Percentiles rank a stretch among this genome's conserved stretches.
These are phyloP conservation scores for Fusarium miscanthi DNA, from an alignment of 2,329 filamentous ascomycete genomes.

Conservation along the genomic window DNA sequence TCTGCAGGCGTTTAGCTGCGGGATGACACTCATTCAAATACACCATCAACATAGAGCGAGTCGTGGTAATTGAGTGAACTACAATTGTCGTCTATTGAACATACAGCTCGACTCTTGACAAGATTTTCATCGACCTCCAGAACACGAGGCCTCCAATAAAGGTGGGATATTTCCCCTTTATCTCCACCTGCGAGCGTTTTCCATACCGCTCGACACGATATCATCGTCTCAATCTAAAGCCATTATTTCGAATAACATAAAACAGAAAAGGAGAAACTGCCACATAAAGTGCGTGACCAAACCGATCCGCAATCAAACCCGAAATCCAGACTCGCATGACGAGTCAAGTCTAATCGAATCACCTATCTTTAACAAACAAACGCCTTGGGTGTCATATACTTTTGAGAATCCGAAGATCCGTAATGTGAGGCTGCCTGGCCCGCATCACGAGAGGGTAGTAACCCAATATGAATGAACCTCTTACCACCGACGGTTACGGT, in stretches of 20 bases:
- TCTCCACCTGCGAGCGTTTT: constrained; percentile 26
- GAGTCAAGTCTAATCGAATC: constrained; percentile 47
- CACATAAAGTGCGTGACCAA: constrained; percentile 36
- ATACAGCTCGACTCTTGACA: constrained; percentile 19
- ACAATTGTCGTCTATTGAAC: constrained; percentile 36
- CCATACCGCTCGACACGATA: constrained; percentile 29
- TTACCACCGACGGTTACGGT: constrained; percentile 65
- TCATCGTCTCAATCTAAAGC: constrained; percentile 46
- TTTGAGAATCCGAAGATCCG: constrained; percentile 37
- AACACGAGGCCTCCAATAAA: constrained; percentile 26
- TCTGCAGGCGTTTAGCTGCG: no score
- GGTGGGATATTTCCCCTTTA: constrained; percentile 9
- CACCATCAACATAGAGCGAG: neutral
- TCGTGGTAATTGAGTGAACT: constrained; percentile 24
- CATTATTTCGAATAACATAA: constrained; percentile 44
- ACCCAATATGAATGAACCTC: constrained; percentile 30
- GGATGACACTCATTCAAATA: neutral
- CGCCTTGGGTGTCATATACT: constrained; percentile 46
- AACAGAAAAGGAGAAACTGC: constrained; percentile 28
- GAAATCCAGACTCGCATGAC: constrained; percentile 41
- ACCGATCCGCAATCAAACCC: constrained; percentile 40
- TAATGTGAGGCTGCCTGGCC: constrained; percentile 29
- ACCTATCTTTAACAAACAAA: constrained; percentile 47
- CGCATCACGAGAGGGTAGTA: constrained; percentile 22
- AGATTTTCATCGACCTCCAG: constrained; percentile 31